Evolutionary conservation across 2,329 filamentous ascomycete species (phyloP).

Genomic region (Stemphylium vesicarium): DNA sequence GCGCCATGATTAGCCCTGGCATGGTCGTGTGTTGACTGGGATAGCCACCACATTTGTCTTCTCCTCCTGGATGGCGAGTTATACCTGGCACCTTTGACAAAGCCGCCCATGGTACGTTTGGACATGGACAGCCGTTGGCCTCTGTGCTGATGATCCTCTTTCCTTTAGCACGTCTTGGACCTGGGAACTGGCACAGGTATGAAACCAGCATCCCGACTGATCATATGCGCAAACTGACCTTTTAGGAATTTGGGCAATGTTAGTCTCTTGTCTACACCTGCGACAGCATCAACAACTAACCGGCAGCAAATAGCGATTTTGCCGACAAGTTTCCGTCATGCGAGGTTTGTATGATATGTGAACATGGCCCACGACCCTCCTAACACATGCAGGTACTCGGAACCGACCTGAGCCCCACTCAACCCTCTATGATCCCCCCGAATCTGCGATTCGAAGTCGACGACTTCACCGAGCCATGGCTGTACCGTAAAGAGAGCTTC

Average conservation of each 20-base stretch:
- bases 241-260: constrained; percentile 52
- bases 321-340: constrained; percentile 49
- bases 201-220: background rate
- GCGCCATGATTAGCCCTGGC: background rate
- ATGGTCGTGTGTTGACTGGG: constrained; percentile 1
- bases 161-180: constrained; percentile 46
- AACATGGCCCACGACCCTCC: background rate
- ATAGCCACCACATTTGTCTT: constrained; percentile 35
- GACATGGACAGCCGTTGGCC: background rate
- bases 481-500: constrained; percentile 29
- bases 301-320: constrained; percentile 37
- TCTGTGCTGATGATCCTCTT: background rate
- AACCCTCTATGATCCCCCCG: constrained; percentile 43
- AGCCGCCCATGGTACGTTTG: constrained; percentile 27
- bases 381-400: constrained; percentile 39
- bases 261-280: constrained; percentile 4
- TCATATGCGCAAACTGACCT: constrained; percentile 12
- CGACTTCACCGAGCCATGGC: constrained; percentile 42
- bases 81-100: constrained; percentile 27
- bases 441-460: constrained; percentile 44
- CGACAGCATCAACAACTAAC: background rate
- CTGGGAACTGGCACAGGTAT: constrained; percentile 50
- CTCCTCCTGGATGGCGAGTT: constrained; percentile 35
- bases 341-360: constrained; percentile 17
- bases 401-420: constrained; percentile 50